Evolutionary conservation across 2,329 filamentous ascomycete species (phyloP).

Genomic region (Fusarium sp.): DNA sequence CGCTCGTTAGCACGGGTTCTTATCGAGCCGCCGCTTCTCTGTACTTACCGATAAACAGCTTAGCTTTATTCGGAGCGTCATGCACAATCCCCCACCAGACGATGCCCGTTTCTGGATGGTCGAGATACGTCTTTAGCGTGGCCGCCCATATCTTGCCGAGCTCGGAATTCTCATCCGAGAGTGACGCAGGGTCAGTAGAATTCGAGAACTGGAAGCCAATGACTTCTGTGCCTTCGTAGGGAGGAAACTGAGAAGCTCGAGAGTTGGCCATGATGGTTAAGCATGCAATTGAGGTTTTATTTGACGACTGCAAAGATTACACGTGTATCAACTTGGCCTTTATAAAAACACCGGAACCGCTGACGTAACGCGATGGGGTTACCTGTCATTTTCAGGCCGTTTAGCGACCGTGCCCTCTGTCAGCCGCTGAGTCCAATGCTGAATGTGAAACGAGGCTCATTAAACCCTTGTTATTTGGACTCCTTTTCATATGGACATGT

Average conservation of each 20-base stretch:
- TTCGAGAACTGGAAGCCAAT: background rate
- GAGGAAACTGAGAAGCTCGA: background rate
- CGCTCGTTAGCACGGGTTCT: background rate
- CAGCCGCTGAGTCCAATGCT: background rate
- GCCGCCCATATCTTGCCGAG: constrained; percentile 10
- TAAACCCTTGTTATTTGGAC: background rate
- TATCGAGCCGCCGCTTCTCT: background rate
- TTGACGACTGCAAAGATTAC: background rate
- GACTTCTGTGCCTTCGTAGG: background rate
- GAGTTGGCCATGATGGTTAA: background rate
- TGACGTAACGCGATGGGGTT: background rate
- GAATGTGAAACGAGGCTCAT: background rate
- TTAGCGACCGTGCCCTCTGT: background rate
- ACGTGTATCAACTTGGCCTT: background rate
- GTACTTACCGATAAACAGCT: constrained; percentile 1
- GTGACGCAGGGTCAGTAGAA: background rate
- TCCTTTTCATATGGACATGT: background rate
- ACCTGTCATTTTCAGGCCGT: background rate
- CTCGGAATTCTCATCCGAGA: constrained; percentile 1
- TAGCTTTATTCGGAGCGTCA: background rate
- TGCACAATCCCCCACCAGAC: constrained; percentile 15
- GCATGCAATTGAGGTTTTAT: background rate
- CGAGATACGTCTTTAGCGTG: constrained; percentile 13
- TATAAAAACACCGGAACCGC: background rate
- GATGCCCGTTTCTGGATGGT: constrained; percentile 7